Percentiles rank a stretch among this genome's conserved stretches.
Evolutionary conservation across 2,329 filamentous ascomycete species (phyloP).

Genomic region (Claviceps capensis): DNA sequence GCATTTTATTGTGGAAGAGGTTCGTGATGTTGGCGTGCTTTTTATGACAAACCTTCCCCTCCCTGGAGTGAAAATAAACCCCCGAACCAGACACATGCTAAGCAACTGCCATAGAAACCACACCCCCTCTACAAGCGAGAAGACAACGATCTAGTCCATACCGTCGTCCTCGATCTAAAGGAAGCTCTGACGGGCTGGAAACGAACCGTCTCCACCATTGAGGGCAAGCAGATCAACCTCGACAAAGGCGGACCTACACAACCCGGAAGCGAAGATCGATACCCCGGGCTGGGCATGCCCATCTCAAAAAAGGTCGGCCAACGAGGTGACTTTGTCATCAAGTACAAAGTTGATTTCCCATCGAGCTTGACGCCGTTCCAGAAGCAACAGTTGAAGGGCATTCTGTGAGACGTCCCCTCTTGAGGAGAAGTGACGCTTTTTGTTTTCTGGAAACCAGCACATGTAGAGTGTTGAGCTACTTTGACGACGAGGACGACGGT

Average conservation of each 20-base stretch:
- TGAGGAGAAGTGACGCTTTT: background rate
- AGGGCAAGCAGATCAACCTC: slow-evolving; percentile 71
- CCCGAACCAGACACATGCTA: slow-evolving; percentile 2
- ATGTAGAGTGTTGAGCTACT: background rate
- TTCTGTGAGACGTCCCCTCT: slow-evolving; percentile 40
- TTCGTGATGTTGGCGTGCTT: slow-evolving; percentile 28
- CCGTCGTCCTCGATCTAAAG: slow-evolving; percentile 72
- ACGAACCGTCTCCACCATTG: slow-evolving; percentile 83
- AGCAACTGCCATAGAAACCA: slow-evolving; percentile 48
- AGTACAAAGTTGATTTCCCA: slow-evolving; percentile 89
- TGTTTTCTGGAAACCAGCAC: background rate
- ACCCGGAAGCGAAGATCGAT: slow-evolving; percentile 68
- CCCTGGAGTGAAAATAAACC: too few species aligned
- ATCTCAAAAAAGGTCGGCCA: slow-evolving; percentile 77
- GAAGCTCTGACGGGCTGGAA: slow-evolving; percentile 92
- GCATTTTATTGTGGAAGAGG: slow-evolving; percentile 90
- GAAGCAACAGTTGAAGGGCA: slow-evolving; percentile 68
- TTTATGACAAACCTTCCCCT: too few species aligned
- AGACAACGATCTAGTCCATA: slow-evolving; percentile 73
- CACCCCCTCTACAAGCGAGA: slow-evolving; percentile 76
- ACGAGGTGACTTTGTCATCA: slow-evolving; percentile 77
- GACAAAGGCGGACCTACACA: slow-evolving; percentile 74
- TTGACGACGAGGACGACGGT: slow-evolving; percentile 1
- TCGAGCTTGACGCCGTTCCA: slow-evolving; percentile 60
- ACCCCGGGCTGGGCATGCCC: slow-evolving; percentile 84